Evolutionary conservation across 2,329 filamentous ascomycete genomes (phyloP), one percentile per base, ranked within the genome.

Genomic region (Cladosporium sp.): DNA sequence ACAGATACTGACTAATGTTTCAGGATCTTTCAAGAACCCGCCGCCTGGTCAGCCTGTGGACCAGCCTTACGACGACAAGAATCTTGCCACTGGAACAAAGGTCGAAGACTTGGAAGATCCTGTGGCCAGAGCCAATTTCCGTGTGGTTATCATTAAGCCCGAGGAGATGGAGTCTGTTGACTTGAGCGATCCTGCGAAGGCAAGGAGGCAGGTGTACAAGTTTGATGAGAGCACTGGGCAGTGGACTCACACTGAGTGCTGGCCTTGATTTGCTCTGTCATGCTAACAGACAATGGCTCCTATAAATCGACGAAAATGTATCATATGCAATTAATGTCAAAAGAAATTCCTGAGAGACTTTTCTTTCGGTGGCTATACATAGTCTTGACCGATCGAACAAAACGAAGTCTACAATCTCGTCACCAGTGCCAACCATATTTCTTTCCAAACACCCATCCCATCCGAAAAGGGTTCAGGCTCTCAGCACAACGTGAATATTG

Each of bases 101-200:
- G 86, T 94, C 15, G 80, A 84, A 17, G 84, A 88, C 66, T 73
- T 95, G 5, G 74, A 90, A 45, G 91, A 97, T 66, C 72, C 77
- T 36, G 74, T 88, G 58, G 89, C 90, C 40, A 80, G 91, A 65
- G 76, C 76, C 64, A 89, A 95, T 72, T 96, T 96, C 70, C 80
- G 93, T 55, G 89, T 96, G 0, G 90, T 96, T 3, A 86, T 94
- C 69, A 94, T 99, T 71, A 85, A 87, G 51, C 87, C 96, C 0
- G 83, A 89, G 8, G 85, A 89, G 71, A 86, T 95, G 19, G 92
- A 96, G 71, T 80, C 82, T 67, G 78, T 89, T 15, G 88, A 94
- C 70, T 73, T 95, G 55, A 85, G 82, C 59, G 83, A 90, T 69
- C 84, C 87, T 0, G 80, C 81, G 49, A 82, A 83, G 61, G 79